Evolutionary conservation across 768 basidiomycete genomes (phyloP).

Genomic region (Cyclocybe aegerita): DNA sequence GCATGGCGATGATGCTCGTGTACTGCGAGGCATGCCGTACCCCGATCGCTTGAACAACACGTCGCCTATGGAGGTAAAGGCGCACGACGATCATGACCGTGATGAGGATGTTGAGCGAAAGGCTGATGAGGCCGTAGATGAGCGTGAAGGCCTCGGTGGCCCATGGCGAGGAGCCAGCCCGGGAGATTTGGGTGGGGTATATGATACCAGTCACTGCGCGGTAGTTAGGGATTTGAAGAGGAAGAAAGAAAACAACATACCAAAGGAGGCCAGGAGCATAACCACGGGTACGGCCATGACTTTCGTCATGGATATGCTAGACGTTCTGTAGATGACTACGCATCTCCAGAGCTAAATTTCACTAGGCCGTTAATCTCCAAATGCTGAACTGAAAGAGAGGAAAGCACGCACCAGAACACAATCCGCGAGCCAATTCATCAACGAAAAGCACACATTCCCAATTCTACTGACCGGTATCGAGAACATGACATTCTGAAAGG

Average conservation of each 20-base stretch:
- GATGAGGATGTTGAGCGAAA: slow-evolving; percentile 11
- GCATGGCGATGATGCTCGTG: slow-evolving; percentile 14
- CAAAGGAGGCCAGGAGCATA: slow-evolving; percentile 9
- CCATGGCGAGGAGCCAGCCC: slow-evolving; percentile 1
- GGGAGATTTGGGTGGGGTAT: slow-evolving; percentile 2
- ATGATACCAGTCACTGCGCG: slow-evolving; percentile 5
- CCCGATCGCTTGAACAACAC: slow-evolving; percentile 7
- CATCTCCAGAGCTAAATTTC: slow-evolving; percentile 16
- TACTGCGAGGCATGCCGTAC: slow-evolving; percentile 11
- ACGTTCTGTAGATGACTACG: slow-evolving; percentile 15
- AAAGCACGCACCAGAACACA: slow-evolving; percentile 11
- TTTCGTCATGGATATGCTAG: slow-evolving; percentile 1
- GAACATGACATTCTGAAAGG: slow-evolving; percentile 5
- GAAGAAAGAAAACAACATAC: background rate
- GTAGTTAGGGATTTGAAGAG: background rate
- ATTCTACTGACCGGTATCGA: slow-evolving; percentile 10
- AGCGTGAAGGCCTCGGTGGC: background rate
- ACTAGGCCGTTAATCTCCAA: background rate
- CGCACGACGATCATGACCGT: slow-evolving; percentile 18
- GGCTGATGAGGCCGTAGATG: slow-evolving; percentile 4
- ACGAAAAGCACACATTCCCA: slow-evolving; percentile 11
- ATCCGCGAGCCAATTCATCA: slow-evolving; percentile 17
- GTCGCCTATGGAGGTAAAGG: slow-evolving; percentile 9
- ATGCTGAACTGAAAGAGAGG: background rate
- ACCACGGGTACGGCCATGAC: slow-evolving; percentile 3